Base-by-base conservation (phyloP, 1,139 yeast genomes). In the Yueomyces sp. region DNA sequence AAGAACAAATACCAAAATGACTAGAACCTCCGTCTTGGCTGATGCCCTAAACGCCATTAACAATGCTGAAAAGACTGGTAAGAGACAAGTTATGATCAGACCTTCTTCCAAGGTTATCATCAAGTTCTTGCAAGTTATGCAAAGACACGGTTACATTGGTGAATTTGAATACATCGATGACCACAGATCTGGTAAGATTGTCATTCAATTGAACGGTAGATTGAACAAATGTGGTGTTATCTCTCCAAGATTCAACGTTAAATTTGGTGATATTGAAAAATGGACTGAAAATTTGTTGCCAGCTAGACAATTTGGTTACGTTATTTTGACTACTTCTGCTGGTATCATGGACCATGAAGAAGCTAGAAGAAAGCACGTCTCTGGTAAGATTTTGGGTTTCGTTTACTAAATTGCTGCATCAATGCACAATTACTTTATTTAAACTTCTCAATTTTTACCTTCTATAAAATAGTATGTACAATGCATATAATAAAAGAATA, bases 271-370 rank as follows among this genome's bases (percentile, higher is more conserved):
- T 65, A 81, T 89, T 62, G 97, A 89, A 75, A 86, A 85, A 74
- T 89, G 97, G 97, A 87, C 95, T 60, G 95, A 80, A 69, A 87
- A 86, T 80, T 81, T 89, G 67, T 76, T 89, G 67, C 97, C 97
- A 66, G 95, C 97, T 55, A 86, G 97, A 82, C 97, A 89, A 73
- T 89, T 89, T 65, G 97, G 97, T 75, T 87, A 74, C 75, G 89
- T 89, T 65, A 83, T 89, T 69, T 79, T 89, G 66, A 89, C 98
- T 69, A 91, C 98, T 60, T 91, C 98, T 62, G 96, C 98, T 62
- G 98, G 98, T 73, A 91, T 91, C 63, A 87, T 91, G 96, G 97
- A 91, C 77, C 98, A 91, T 76, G 98, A 91, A 76, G 98, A 91
- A 76, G 98, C 98, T 61, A 87, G 96, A 81, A 84, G 97, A 81